Conservation (phyloP, 805 yeast genomes). For the Ogataea sp. region DNA sequence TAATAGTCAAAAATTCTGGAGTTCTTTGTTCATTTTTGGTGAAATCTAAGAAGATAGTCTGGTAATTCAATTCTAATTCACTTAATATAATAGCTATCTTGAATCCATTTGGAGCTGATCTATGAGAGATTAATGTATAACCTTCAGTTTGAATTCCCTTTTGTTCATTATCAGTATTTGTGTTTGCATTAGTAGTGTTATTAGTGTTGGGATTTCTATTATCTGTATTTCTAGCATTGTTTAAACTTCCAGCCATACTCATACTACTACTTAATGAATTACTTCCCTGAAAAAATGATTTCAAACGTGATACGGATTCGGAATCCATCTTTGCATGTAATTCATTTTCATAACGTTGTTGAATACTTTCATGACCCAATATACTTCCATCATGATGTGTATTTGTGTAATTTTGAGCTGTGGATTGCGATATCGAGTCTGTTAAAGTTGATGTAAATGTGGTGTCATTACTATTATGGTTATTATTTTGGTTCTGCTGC, state of each 20-base stretch:
- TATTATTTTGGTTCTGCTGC: neutral
- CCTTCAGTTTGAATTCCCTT: constrained; percentile 64
- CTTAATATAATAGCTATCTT: constrained; percentile 87
- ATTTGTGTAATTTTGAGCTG: constrained; percentile 10
- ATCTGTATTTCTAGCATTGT: too few species aligned
- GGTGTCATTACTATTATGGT: constrained; percentile 6
- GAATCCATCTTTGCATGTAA: constrained; percentile 33
- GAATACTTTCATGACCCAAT: constrained; percentile 30
- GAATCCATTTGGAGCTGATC: constrained; percentile 93
- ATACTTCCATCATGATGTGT: neutral
- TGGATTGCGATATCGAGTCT: constrained; percentile 11
- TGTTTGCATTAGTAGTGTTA: constrained; percentile 21
- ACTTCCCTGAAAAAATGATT: constrained; percentile 56
- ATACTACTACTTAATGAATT: neutral
- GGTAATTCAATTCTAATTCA: constrained; percentile 72
- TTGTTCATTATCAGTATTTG: neutral
- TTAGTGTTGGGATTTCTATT: neutral
- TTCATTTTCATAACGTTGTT: constrained; percentile 35
- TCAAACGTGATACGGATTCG: constrained; percentile 49
- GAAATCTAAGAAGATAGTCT: constrained; percentile 80
- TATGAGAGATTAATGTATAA: constrained; percentile 70
- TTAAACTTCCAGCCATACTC: neutral
- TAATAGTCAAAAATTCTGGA: constrained; percentile 87
- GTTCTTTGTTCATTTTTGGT: constrained; percentile 86
- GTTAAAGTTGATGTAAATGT: constrained; percentile 4